Evolutionary conservation across 1,284 basidiomycete genomes (phyloP).

Genomic region (Coniferiporia weirii): DNA sequence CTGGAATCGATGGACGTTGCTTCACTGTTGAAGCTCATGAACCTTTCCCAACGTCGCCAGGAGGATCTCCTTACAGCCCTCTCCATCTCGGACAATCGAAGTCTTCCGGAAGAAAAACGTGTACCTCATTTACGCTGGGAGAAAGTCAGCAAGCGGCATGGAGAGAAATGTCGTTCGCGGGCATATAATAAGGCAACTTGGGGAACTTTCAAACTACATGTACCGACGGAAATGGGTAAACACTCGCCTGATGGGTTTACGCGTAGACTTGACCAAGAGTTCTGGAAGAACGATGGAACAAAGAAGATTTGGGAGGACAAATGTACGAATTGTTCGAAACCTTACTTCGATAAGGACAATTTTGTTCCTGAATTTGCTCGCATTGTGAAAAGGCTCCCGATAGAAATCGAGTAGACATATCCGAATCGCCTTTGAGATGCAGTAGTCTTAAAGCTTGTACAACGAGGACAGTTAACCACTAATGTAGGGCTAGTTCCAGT

Average conservation of each 20-base stretch:
- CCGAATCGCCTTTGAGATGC: neutral
- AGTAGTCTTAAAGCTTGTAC: too few species aligned
- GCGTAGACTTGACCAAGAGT: neutral
- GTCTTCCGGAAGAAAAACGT: neutral
- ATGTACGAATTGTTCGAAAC: conserved; percentile 4
- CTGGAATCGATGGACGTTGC: neutral
- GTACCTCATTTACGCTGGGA: conserved; percentile 4
- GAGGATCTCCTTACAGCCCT: neutral
- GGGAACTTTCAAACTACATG: conserved; percentile 1
- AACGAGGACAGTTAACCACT: too few species aligned
- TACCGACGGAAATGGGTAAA: neutral
- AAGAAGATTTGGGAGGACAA: conserved; percentile 2
- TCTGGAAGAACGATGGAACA: neutral
- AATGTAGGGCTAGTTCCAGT: too few species aligned
- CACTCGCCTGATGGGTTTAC: neutral
- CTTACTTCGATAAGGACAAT: neutral
- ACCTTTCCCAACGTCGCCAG: neutral
- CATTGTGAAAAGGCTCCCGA: neutral
- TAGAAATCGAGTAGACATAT: neutral
- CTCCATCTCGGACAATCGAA: neutral
- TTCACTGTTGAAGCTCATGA: neutral
- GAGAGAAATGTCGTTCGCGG: neutral
- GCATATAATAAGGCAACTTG: neutral
- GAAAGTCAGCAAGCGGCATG: neutral
- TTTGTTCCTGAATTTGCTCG: conserved; percentile 1